These are phyloP conservation scores for Alternaria gaisen DNA, from an alignment of 2,329 filamentous ascomycete genomes.

Conservation along the genomic window DNA sequence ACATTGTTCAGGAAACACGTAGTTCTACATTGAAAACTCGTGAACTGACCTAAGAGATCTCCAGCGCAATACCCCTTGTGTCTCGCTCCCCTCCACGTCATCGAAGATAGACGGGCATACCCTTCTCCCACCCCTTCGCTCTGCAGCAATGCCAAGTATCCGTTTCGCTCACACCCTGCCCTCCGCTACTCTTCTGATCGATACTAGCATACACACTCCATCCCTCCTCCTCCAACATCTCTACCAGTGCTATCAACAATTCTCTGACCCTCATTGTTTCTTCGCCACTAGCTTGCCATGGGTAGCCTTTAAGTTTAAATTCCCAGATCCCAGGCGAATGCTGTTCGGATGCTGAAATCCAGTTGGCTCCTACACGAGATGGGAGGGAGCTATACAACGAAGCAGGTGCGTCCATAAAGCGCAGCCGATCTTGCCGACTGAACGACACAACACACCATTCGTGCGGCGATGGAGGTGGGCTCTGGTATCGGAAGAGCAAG, in stretches of 20 bases:
- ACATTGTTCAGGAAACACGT: not conserved
- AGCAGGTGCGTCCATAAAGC: conserved; percentile 43
- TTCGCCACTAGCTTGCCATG: conserved; percentile 43
- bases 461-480: conserved; percentile 43
- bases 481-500: conserved; percentile 51
- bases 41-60: not conserved
- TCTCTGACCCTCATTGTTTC: conserved; percentile 50
- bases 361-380: conserved; percentile 17
- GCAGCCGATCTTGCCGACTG: conserved; percentile 33
- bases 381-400: conserved; percentile 21
- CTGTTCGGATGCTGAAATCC: conserved; percentile 19
- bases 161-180: conserved; percentile 28
- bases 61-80: not conserved
- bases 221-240: conserved; percentile 43
- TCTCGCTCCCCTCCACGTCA: not conserved
- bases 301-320: conserved; percentile 48
- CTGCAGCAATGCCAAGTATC: conserved; percentile 41
- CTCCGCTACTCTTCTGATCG: conserved; percentile 40
- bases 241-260: conserved; percentile 44
- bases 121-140: conserved; percentile 30
- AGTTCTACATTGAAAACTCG: no score
- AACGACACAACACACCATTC: conserved; percentile 54
- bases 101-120: conserved; percentile 30
- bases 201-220: conserved; percentile 54
- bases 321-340: conserved; percentile 31